Evolutionary conservation across 139 green algal genomes (phyloP).

Genomic region (Pedinophyceae sp.): DNA sequence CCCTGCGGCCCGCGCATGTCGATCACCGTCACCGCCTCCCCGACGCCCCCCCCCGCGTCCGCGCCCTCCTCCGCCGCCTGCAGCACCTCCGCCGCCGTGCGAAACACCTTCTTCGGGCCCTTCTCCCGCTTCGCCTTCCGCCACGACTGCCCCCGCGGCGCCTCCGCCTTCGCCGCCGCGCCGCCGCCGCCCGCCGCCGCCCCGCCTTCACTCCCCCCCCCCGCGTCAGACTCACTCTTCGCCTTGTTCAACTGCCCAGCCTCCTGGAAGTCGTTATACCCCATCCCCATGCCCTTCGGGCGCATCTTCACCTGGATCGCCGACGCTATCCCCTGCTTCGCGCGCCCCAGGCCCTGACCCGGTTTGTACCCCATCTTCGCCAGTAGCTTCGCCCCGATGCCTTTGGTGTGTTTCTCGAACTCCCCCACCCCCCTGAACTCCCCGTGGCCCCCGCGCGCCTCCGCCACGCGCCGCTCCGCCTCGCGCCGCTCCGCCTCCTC

Average conservation of each 20-base stretch:
- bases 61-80: constrained; percentile 5
- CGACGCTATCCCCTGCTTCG: constrained; percentile 64
- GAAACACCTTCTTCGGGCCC: too few species aligned
- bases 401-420: constrained; percentile 88
- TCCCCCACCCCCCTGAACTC: constrained; percentile 23
- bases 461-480: too few species aligned
- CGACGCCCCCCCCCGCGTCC: constrained; percentile 6
- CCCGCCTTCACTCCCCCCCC: background rate
- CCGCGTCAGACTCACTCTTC: background rate
- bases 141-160: constrained; percentile 9
- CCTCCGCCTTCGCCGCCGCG: too few species aligned
- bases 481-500: too few species aligned
- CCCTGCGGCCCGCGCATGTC: constrained; percentile 83
- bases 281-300: constrained; percentile 88
- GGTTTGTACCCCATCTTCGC: constrained; percentile 84
- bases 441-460: background rate
- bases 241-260: background rate
- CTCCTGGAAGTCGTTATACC: constrained; percentile 42
- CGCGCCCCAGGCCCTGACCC: constrained; percentile 36
- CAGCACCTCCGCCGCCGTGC: constrained; percentile 70
- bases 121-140: constrained; percentile 29
- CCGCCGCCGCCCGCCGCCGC: background rate
- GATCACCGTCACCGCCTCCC: constrained; percentile 40
- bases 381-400: constrained; percentile 86
- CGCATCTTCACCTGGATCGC: constrained; percentile 72